These are phyloP conservation scores for Phytopythium vexans DNA, from an alignment of 352 stramenopile species.

Conservation along the genomic window DNA sequence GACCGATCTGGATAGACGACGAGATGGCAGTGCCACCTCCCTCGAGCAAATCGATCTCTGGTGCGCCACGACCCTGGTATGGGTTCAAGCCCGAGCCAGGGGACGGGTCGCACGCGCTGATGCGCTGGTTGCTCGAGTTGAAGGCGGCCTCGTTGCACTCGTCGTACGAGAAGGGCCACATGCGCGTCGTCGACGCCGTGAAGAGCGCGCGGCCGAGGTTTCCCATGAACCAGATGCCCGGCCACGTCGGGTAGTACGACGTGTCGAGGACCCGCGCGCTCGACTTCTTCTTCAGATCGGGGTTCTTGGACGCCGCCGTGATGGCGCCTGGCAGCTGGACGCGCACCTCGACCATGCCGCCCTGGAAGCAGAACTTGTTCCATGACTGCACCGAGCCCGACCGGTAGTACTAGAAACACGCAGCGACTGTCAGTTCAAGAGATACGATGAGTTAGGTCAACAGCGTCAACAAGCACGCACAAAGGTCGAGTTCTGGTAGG, in stretches of 20 bases:
- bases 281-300: conserved; percentile 70
- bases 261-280: conserved; percentile 33
- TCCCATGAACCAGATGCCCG: conserved; percentile 94
- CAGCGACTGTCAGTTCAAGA: conserved; percentile 4
- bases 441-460: not conserved
- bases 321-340: conserved; percentile 87
- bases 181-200: conserved; percentile 88
- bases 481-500: conserved; percentile 47
- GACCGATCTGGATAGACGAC: conserved; percentile 74
- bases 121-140: conserved; percentile 57
- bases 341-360: conserved; percentile 91
- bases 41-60: conserved; percentile 96
- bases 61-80: conserved; percentile 85
- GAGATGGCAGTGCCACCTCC: conserved; percentile 62
- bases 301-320: conserved; percentile 56
- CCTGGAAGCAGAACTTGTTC: conserved; percentile 96
- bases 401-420: conserved; percentile 47
- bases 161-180: conserved; percentile 96
- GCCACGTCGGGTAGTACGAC: conserved; percentile 84
- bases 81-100: conserved; percentile 92
- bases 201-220: conserved; percentile 95
- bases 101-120: conserved; percentile 87
- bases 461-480: conserved; percentile 17
- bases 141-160: conserved; percentile 89
- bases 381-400: conserved; percentile 91